These are phyloP conservation scores for Yarrowia sp. DNA, from an alignment of 805 yeast genomes.

Conservation along the genomic window DNA sequence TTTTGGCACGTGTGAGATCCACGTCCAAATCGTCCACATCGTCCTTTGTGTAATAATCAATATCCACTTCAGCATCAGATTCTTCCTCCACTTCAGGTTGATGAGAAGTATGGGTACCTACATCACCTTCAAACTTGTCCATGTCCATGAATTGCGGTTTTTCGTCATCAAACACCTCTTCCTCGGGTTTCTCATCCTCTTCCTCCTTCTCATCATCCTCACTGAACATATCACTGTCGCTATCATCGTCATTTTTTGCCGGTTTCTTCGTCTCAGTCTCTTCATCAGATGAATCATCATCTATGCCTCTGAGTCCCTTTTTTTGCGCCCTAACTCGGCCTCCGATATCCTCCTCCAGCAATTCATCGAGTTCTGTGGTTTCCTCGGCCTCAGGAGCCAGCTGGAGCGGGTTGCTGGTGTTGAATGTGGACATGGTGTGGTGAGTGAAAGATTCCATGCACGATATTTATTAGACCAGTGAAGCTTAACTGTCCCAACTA, in stretches of 20 bases:
- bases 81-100: conserved; percentile 28
- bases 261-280: conserved; percentile 31
- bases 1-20: conserved; percentile 28
- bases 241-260: conserved; percentile 39
- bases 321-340: conserved; percentile 28
- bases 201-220: conserved; percentile 32
- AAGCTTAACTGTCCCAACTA: no score
- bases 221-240: conserved; percentile 39
- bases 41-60: conserved; percentile 33
- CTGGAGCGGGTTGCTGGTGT: conserved; percentile 10
- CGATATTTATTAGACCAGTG: neutral
- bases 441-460: neutral
- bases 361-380: conserved; percentile 29
- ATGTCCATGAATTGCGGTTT: conserved; percentile 41
- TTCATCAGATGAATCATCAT: conserved; percentile 18
- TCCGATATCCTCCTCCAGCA: conserved; percentile 33
- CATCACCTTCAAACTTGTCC: conserved; percentile 41
- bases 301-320: conserved; percentile 25
- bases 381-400: conserved; percentile 28
- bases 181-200: conserved; percentile 30
- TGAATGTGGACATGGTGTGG: conserved; percentile 10
- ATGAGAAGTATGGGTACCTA: conserved; percentile 24
- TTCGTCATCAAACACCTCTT: conserved; percentile 23
- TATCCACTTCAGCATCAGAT: conserved; percentile 37
- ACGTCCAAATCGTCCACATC: conserved; percentile 31